Base-by-base conservation (phyloP, 1,139 yeast genomes). In the Blastobotrys serpentis region DNA sequence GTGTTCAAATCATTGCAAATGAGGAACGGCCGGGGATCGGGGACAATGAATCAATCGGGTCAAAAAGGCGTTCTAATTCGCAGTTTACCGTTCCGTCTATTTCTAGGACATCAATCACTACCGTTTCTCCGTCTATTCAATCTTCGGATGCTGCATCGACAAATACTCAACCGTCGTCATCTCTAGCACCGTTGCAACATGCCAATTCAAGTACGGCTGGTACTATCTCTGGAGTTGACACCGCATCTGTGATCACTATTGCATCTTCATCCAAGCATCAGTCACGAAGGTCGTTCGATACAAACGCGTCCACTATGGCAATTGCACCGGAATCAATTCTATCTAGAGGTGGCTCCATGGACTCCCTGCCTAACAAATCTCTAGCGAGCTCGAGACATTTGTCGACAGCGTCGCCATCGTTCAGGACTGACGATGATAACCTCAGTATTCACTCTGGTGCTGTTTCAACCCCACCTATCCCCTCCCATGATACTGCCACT, bases 261-360 rank as follows among this genome's bases (percentile, higher is more conserved):
- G 72, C 72, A 16, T 63, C 69, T 18, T 66, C 71, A 19, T 65
- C 71, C 18, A 66, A 65, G 50, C 64, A 66, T 44, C 62, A 60
- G 25, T 39, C 43, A n/a, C 34, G 44, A 22, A 57, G 67, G 14
- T 65, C 70, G 7, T 58, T 68, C 34, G 72, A 68, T 51, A 68
- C 72, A 16, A 68, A 68, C 52, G 72, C 72, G n/a, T 61, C 67
- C 18, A 68, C 67, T 6, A 57, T 64, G 39, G 72, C 69, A 8
- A 57, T 68, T 38, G 69, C 70, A 2, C 71, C 72, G 7, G 72
- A 65, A 42, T 58, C 65, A n/a, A 46, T 67, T 10, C 52, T 61
- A 19, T 56, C 64, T 7, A 55, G 65, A 23, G 51, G 55, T 30
- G 62, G 57, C 26, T 59, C 63, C 19, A 47, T 57, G 14, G 65